Percentiles rank a stretch among this genome's conserved stretches.
Conservation (phyloP, 148 eudicot genomes). For the Rhododendron mucronatum region DNA sequence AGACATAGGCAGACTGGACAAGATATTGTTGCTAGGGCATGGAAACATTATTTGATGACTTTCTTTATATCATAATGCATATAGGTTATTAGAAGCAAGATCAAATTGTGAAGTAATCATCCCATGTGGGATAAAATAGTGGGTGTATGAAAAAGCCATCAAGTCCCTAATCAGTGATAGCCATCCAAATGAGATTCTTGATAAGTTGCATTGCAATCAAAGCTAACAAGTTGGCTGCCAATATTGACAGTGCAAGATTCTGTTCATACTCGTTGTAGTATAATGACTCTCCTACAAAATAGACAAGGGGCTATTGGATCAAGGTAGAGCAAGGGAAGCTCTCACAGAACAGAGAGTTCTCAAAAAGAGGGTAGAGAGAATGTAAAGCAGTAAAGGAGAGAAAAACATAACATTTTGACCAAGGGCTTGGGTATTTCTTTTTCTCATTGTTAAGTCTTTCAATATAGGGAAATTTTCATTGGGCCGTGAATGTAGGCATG, state of each 20-base stretch:
- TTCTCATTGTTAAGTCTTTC: background rate
- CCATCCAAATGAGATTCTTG: background rate
- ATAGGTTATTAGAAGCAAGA: background rate
- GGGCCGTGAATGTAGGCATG: background rate
- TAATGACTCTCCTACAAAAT: background rate
- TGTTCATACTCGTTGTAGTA: background rate
- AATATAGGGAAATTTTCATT: background rate
- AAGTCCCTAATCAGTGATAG: background rate
- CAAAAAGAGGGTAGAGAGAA: background rate
- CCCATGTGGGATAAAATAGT: background rate
- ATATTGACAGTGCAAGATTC: background rate
- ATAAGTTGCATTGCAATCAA: background rate
- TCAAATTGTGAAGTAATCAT: background rate
- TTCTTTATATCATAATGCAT: background rate
- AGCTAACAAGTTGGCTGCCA: background rate
- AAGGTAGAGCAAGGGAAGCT: background rate
- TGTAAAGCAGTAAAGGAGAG: background rate
- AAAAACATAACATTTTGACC: background rate
- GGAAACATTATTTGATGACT: background rate
- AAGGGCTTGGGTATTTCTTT: background rate
- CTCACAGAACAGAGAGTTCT: background rate
- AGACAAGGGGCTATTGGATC: background rate
- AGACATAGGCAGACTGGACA: background rate
- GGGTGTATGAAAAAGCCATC: background rate
- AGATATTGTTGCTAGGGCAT: background rate